phyloP scores from a whole-genome alignment of 1,284 basidiomycete species.

The Takashimella tepidaria region DNA sequence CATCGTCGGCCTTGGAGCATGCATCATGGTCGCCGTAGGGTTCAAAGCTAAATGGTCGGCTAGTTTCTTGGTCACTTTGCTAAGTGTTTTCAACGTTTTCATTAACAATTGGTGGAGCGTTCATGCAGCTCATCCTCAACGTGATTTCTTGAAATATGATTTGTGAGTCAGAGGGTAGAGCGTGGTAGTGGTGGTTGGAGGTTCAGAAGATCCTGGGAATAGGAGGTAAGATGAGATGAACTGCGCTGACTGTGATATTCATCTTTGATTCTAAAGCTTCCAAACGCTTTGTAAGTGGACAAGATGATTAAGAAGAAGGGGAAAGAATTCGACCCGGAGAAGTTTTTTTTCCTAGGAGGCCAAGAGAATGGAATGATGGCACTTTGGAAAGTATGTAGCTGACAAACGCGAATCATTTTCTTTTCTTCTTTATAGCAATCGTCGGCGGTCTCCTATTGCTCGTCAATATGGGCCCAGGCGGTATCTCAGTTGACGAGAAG shows the following conservation, averaged over 20 bases:
- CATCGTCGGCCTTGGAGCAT: slow-evolving; percentile 82
- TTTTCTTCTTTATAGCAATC: too few relatives aligned
- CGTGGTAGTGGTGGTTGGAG: too few relatives aligned
- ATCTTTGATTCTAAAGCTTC: slow-evolving; percentile 64
- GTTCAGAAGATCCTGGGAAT: too few relatives aligned
- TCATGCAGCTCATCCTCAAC: slow-evolving; percentile 85
- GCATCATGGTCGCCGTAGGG: slow-evolving; percentile 93
- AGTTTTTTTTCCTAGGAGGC: too few relatives aligned
- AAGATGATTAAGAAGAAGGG: too few relatives aligned
- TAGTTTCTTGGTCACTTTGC: slow-evolving; percentile 86
- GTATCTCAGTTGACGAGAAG: slow-evolving; percentile 97
- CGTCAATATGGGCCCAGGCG: slow-evolving; percentile 97
- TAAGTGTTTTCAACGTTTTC: slow-evolving; percentile 94
- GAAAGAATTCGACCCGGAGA: too few relatives aligned
- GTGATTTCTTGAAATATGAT: slow-evolving; percentile 89
- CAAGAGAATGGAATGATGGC: too few relatives aligned
- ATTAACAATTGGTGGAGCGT: slow-evolving; percentile 99
- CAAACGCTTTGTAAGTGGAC: slow-evolving; percentile 91
- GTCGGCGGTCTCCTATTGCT: slow-evolving; percentile 95
- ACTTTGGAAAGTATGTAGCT: slow-evolving; percentile 13
- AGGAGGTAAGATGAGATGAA: too few relatives aligned
- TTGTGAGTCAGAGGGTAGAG: too few relatives aligned
- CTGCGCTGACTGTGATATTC: too few relatives aligned
- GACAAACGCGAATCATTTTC: slow-evolving; percentile 45
- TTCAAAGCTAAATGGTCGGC: slow-evolving; percentile 99